Evolutionary conservation across 2,329 filamentous ascomycete species (phyloP).

Genomic region (Aspergillus sp.): DNA sequence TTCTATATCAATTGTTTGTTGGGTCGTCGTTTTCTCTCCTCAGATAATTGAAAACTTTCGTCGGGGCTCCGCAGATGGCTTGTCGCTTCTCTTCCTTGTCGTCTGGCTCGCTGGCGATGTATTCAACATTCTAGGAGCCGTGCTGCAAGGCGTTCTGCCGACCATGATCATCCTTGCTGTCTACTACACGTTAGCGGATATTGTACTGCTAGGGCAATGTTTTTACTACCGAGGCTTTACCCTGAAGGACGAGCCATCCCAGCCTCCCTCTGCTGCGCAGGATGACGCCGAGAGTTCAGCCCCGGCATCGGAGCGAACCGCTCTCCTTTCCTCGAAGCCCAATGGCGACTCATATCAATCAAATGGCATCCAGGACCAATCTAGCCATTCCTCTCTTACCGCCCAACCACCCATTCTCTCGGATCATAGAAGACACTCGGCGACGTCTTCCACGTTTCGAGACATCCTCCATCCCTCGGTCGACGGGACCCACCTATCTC

Average conservation of each 20-base stretch:
- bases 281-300: conserved; percentile 16
- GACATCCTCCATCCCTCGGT: conserved; percentile 55
- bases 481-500: conserved; percentile 69
- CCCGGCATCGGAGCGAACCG: conserved; percentile 26
- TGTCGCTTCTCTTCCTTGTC: conserved; percentile 88
- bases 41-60: conserved; percentile 96
- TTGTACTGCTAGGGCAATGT: conserved; percentile 83
- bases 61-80: conserved; percentile 77
- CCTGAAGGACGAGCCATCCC: conserved; percentile 31
- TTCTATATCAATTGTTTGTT: conserved; percentile 94
- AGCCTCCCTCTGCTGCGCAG: conserved; percentile 12
- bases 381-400: conserved; percentile 13
- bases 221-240: conserved; percentile 91
- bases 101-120: conserved; percentile 93
- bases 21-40: conserved; percentile 96
- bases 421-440: conserved; percentile 25
- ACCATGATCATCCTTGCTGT: conserved; percentile 96
- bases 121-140: conserved; percentile 92
- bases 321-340: conserved; percentile 26
- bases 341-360: conserved; percentile 17
- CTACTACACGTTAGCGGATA: conserved; percentile 89
- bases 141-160: conserved; percentile 85
- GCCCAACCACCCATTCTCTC: conserved; percentile 8
- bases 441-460: conserved; percentile 35
- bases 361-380: neutral